Base-by-base conservation (phyloP, 2,329 filamentous ascomycete genomes). In the Colletotrichum tabaci region DNA sequence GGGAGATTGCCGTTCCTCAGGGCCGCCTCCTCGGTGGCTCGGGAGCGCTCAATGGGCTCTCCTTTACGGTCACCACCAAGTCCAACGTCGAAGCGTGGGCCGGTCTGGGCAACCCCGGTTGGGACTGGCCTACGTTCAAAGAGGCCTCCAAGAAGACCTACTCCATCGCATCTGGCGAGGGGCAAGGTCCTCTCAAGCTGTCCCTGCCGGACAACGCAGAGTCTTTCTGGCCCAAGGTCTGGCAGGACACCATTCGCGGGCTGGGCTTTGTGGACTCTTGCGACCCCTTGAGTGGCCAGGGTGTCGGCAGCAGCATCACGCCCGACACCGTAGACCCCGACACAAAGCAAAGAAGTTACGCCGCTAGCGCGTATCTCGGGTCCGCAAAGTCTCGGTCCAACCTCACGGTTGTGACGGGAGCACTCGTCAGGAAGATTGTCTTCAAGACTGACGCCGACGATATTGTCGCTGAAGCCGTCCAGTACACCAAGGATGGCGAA, bases 11-110 rank as follows among this genome's bases (percentile, higher is more conserved):
- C 13, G 72, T 76, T 9, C 70, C 75, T 12, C 76, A 77, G 40
- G 77, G 75, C 21, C 67, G 71, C 10, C 42, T 74, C 5, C 73
- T 78, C 0, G 78, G 78, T 7, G 78, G 78, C n/a, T 78, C 76
- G 2, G 79, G 78, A 55, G 77, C 75, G 3, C 66, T 80, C 61
- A 80, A 80, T 56, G 74, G 74, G 50, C 74, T 75, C 16, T 67
- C 74, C 49, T 79, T 79, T 42, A 73, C 72, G 4, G 60, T 74
- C 8, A 74, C 74, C 4, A 73, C 77, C 2, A 71, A 74, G 26
- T 66, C 70, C 21, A 74, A 73, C 38, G 67, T 79, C 26, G 77
- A 79, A 50, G 75, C 75, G 1, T 80, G 77, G 79, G 74, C 61
- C 13, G 67, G 71, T 23, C 72, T 80, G 2, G 78, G 77, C 5